Evolutionary conservation across 305 asterid species (phyloP), one percentile per base, ranked within the genome.

Genomic region (Fraxinus platypoda): DNA sequence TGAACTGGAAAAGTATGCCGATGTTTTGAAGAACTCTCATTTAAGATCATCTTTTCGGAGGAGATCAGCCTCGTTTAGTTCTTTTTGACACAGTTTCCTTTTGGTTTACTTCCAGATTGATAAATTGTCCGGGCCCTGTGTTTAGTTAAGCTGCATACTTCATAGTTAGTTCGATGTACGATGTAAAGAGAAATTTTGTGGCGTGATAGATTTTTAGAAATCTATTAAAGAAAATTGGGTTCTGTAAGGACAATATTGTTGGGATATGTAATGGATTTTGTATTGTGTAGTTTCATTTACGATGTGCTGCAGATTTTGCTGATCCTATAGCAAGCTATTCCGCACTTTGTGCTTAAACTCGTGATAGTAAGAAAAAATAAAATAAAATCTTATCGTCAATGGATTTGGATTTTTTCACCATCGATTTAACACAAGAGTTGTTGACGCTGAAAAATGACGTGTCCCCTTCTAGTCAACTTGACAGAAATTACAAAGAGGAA

Each of bases 1-100:
- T 1, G 94, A 93, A 28, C 81, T 97, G 88, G 88, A 83, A 80
- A 94, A 94, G 80, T 94, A 93, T 79, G 99, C 99, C 0, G 90
- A 87, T 77, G 98, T 92, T 43, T 85, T 97, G 82, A 91, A 91
- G 84, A 90, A 30, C 13, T 89, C 98, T 31, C 92, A 84, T 28
- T 17, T 68, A 52, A 85, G 81, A 46, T 37, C 86, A 46, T 78
- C 90, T 3, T 28, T 41, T 71, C 85, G 89, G 41, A 81, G 91
- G 86, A 91, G 96, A 85, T 85, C 96, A 68, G 89, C 89, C 19
- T 81, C 91, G 0, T 88, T 90, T 80, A 87, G 90, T 84, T 89
- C 92, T 59, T 90, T 92, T 81, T 91, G 88, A 90, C 79, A 19
- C 26, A 19, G 28, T 57, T 57, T 25, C 72, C 72, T 52, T 52